phyloP scores from a whole-genome alignment of 768 basidiomycete genomes.

The Kwoniella europaea region DNA sequence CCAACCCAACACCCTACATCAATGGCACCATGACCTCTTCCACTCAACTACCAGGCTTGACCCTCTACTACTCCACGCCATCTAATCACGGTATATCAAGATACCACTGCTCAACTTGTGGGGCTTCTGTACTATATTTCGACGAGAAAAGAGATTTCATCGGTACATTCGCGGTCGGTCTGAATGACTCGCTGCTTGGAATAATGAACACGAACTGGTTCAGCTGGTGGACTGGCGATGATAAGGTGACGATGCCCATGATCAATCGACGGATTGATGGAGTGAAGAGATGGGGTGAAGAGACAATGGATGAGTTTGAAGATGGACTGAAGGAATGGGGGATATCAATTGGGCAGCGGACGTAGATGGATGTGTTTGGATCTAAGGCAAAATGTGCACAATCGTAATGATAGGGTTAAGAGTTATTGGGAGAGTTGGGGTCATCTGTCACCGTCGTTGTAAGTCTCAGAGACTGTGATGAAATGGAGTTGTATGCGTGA shows the following conservation, averaged over 20 bases:
- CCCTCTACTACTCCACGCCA: not conserved
- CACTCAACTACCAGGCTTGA: not conserved
- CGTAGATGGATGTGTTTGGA: not conserved
- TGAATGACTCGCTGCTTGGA: not conserved
- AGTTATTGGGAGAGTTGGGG: no score
- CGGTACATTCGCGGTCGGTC: not conserved
- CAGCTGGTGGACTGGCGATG: conserved; percentile 5
- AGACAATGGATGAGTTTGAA: conserved; percentile 2
- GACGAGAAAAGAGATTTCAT: not conserved
- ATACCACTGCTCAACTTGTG: not conserved
- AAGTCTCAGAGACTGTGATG: no score
- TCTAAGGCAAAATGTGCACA: no score
- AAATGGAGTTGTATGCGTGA: no score
- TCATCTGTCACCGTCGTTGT: no score
- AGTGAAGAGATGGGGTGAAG: not conserved
- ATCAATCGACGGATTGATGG: not conserved
- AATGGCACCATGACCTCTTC: not conserved
- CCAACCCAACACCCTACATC: not conserved
- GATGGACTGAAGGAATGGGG: conserved; percentile 7
- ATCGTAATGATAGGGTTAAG: no score
- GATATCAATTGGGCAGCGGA: not conserved
- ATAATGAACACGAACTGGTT: not conserved
- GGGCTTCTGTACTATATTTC: not conserved
- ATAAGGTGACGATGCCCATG: not conserved
- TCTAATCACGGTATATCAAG: not conserved